A percentile compares a stretch with the other conserved stretches of the same genome.
These are phyloP conservation scores for Phytophthora lateralis DNA, from an alignment of 352 stramenopile genomes.

Conservation along the genomic window DNA sequence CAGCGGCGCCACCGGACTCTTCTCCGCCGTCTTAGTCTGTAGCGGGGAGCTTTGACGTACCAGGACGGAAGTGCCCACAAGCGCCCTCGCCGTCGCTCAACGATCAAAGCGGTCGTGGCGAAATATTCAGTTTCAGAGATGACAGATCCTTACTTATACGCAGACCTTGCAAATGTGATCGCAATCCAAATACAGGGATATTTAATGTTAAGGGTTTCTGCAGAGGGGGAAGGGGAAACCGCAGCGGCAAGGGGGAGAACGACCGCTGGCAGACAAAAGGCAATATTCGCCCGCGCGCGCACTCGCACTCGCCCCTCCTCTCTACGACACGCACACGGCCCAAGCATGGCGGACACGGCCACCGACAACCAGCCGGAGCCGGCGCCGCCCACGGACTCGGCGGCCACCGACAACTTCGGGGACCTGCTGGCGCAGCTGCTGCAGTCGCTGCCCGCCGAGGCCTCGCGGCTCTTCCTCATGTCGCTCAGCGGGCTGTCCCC, in stretches of 20 bases:
- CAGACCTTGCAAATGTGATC: no score
- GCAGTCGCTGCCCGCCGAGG: slow-evolving; percentile 70
- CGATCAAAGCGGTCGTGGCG: slow-evolving; percentile 13
- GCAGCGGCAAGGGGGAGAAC: slow-evolving; percentile 23
- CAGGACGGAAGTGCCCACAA: slow-evolving; percentile 16
- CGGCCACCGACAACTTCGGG: slow-evolving; percentile 54
- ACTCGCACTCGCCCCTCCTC: neutral
- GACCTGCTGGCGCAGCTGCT: slow-evolving; percentile 81
- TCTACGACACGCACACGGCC: neutral
- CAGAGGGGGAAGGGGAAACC: slow-evolving; percentile 16
- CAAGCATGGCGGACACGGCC: slow-evolving; percentile 31
- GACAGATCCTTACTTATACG: no score
- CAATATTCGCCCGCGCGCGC: slow-evolving; percentile 34
- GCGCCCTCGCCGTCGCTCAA: neutral
- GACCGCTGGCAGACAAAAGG: slow-evolving; percentile 24
- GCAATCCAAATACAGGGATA: neutral
- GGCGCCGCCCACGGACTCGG: slow-evolving; percentile 31
- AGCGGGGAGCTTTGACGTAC: slow-evolving; percentile 17
- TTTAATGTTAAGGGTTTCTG: slow-evolving; percentile 7
- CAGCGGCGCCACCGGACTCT: slow-evolving; percentile 21
- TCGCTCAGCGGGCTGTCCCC: slow-evolving; percentile 77
- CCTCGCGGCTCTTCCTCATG: slow-evolving; percentile 74
- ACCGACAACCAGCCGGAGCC: slow-evolving; percentile 44
- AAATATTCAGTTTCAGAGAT: slow-evolving; percentile 10
- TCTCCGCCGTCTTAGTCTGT: slow-evolving; percentile 31